These are phyloP conservation scores for Sinapis alba DNA, from an alignment of 441 rosid species.

Conservation along the genomic window DNA sequence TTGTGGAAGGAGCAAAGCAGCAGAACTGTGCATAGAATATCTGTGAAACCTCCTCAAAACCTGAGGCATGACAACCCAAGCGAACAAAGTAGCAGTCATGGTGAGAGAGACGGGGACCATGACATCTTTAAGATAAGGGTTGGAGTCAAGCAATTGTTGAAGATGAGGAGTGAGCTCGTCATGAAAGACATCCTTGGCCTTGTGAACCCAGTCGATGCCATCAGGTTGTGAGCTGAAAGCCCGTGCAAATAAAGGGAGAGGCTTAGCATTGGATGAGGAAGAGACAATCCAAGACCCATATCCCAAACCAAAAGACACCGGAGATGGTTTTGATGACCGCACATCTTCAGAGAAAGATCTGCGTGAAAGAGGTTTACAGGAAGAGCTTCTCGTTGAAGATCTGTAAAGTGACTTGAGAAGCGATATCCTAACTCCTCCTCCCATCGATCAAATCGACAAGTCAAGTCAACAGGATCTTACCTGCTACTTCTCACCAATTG, in stretches of 20 bases:
- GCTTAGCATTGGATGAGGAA: slow-evolving; percentile 8
- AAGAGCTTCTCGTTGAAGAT: slow-evolving; percentile 24
- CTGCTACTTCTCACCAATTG: no score
- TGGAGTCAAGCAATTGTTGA: slow-evolving; percentile 64
- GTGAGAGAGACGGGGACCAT: slow-evolving; percentile 65
- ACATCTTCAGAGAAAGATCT: slow-evolving; percentile 17
- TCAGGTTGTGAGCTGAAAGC: slow-evolving; percentile 42
- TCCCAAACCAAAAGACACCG: background rate
- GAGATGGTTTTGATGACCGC: slow-evolving; percentile 17
- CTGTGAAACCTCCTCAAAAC: slow-evolving; percentile 73
- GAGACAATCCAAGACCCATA: slow-evolving; percentile 1
- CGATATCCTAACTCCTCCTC: slow-evolving; percentile 50
- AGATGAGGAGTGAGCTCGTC: slow-evolving; percentile 58
- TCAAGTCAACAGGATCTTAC: no score
- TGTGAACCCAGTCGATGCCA: slow-evolving; percentile 54
- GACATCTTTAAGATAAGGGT: slow-evolving; percentile 66
- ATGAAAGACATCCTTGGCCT: slow-evolving; percentile 60
- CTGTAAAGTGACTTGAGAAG: slow-evolving; percentile 44
- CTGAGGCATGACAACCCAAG: slow-evolving; percentile 88
- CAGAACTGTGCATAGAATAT: slow-evolving; percentile 56
- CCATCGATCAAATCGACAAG: slow-evolving; percentile 46
- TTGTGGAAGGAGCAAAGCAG: slow-evolving; percentile 53
- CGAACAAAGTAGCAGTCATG: slow-evolving; percentile 60
- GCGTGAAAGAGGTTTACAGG: slow-evolving; percentile 23
- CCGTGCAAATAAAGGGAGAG: slow-evolving; percentile 18